These are phyloP conservation scores for Macrocybe gigantea DNA, from an alignment of 768 basidiomycete species.

Conservation along the genomic window DNA sequence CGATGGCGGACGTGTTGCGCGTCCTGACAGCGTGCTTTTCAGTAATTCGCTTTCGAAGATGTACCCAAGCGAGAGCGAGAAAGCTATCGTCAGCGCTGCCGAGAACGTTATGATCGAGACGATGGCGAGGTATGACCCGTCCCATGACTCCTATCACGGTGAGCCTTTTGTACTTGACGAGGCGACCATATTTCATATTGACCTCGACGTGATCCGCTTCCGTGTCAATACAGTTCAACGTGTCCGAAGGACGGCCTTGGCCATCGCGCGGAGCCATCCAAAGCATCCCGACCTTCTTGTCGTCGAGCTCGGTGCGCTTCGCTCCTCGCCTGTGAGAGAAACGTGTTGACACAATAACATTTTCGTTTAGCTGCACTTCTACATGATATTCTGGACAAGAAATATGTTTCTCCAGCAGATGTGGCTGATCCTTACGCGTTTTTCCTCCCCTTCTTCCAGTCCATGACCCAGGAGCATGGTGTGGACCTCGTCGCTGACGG, in stretches of 20 bases:
- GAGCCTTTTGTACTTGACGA: slow-evolving; percentile 14
- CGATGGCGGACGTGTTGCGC: no score
- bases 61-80: slow-evolving; percentile 53
- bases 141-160: slow-evolving; percentile 80
- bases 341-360: not conserved
- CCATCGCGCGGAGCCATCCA: slow-evolving; percentile 48
- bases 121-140: slow-evolving; percentile 76
- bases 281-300: slow-evolving; percentile 61
- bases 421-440: slow-evolving; percentile 58
- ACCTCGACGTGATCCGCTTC: not conserved
- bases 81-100: slow-evolving; percentile 46
- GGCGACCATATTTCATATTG: not conserved
- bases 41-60: slow-evolving; percentile 17
- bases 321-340: not conserved
- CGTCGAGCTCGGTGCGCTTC: slow-evolving; percentile 53
- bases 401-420: slow-evolving; percentile 59
- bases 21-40: not conserved
- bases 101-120: slow-evolving; percentile 66
- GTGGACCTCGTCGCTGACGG: slow-evolving; percentile 57
- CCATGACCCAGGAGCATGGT: slow-evolving; percentile 32
- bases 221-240: slow-evolving; percentile 55
- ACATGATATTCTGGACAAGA: slow-evolving; percentile 85
- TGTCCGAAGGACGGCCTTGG: slow-evolving; percentile 72
- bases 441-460: slow-evolving; percentile 61
- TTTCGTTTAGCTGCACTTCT: slow-evolving; percentile 61